These are phyloP conservation scores for Coniella lustricola DNA, from an alignment of 2,329 filamentous ascomycete species.

Conservation along the genomic window DNA sequence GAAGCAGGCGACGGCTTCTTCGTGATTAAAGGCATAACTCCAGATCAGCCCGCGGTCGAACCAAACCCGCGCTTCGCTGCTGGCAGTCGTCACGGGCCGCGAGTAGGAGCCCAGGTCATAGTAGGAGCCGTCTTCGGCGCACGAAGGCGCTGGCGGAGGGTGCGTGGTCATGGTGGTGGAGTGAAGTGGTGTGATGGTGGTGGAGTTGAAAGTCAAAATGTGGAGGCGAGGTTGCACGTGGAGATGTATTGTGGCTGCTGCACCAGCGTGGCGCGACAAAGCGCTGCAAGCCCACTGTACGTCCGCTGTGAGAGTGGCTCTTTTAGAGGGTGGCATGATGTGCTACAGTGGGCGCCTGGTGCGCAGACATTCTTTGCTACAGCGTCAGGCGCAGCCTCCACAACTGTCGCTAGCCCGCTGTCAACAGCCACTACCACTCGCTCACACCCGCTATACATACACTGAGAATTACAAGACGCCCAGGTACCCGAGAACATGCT, in stretches of 20 bases:
- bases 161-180: not conserved
- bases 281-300: too few species aligned
- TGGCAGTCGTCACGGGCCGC: constrained; percentile 48
- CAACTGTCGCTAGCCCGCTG: too few species aligned
- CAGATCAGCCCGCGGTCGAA: constrained; percentile 67
- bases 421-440: too few species aligned
- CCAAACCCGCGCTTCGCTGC: constrained; percentile 52
- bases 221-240: not conserved
- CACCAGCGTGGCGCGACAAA: too few species aligned
- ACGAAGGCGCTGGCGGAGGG: constrained; percentile 5
- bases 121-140: constrained; percentile 33
- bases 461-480: too few species aligned
- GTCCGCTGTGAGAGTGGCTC: not conserved
- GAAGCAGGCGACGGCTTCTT: constrained; percentile 61
- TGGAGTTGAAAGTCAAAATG: not conserved
- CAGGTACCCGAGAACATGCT: not conserved
- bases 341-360: not conserved
- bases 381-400: too few species aligned
- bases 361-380: not conserved
- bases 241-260: not conserved
- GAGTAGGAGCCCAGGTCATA: constrained; percentile 56
- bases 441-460: too few species aligned
- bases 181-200: not conserved
- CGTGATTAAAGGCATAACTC: constrained; percentile 71
- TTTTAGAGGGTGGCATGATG: not conserved